Conservation (phyloP, 2,329 filamentous ascomycete species). For the Ceratocystis lukuohia region DNA sequence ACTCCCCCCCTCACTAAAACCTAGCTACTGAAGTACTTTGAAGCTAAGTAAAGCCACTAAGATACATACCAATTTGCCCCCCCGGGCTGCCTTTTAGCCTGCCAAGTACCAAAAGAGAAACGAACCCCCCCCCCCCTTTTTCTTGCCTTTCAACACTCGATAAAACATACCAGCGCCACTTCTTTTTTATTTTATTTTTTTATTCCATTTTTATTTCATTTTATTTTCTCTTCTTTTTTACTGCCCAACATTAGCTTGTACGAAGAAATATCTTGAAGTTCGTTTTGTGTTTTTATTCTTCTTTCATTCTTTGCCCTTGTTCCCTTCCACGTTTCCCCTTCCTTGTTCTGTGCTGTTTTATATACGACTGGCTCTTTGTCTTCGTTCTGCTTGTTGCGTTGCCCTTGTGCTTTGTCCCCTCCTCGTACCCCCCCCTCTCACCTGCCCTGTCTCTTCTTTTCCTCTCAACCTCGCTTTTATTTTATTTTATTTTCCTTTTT, state of each 20-base stretch:
- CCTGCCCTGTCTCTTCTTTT: background rate
- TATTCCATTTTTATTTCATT: background rate
- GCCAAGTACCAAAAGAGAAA: conserved; percentile 8
- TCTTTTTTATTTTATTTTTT: background rate
- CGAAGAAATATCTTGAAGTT: background rate
- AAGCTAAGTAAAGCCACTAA: background rate
- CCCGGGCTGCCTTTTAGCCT: background rate
- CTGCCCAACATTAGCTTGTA: background rate
- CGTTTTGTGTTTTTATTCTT: background rate
- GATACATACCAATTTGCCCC: conserved; percentile 5
- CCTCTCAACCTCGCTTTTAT: background rate
- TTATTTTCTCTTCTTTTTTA: background rate
- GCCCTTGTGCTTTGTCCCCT: background rate
- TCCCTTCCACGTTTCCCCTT: background rate
- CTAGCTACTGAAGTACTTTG: background rate
- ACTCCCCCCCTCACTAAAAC: background rate
- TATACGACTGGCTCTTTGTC: background rate
- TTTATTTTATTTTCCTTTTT: conserved; percentile 2
- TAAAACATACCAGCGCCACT: background rate
- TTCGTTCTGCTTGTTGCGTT: background rate
- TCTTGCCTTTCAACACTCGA: background rate
- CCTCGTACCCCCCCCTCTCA: background rate
- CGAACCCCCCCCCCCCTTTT: background rate
- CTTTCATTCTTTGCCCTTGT: background rate
- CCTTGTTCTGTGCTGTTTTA: background rate